A percentile compares a stretch with the other conserved stretches of the same genome.
Conservation (phyloP, 345 rosid species). For the Acer negundo region DNA sequence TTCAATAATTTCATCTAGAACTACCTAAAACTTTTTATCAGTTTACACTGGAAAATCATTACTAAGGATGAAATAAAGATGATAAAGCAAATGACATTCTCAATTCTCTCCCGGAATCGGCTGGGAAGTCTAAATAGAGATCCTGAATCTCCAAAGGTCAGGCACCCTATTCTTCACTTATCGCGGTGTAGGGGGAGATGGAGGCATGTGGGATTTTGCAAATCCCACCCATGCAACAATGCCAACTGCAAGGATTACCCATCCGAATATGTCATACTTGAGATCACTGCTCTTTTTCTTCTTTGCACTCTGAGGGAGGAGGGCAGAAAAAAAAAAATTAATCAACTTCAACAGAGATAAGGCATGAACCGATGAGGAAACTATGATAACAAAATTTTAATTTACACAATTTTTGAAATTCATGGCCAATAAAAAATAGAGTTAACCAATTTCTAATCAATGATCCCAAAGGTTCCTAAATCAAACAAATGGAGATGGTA, state of each 20-base stretch:
- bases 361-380: background rate
- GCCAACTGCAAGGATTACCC: conserved; percentile 87
- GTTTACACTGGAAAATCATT: conserved; percentile 17
- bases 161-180: conserved; percentile 24
- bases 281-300: conserved; percentile 67
- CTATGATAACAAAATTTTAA: background rate
- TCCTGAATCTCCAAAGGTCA: background rate
- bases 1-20: conserved; percentile 1
- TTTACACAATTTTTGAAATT: background rate
- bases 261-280: conserved; percentile 76
- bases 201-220: conserved; percentile 70
- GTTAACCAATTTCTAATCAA: too few relatives aligned
- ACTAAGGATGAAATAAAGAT: conserved; percentile 18
- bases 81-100: conserved; percentile 16
- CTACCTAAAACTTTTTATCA: conserved; percentile 9
- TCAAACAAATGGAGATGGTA: background rate
- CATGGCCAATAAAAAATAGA: too few relatives aligned
- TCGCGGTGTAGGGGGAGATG: conserved; percentile 37
- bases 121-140: background rate
- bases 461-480: background rate
- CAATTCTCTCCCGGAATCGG: conserved; percentile 13
- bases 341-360: background rate
- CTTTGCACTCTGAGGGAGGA: conserved; percentile 48
- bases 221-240: conserved; percentile 81
- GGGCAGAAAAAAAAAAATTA: background rate